Evolutionary conservation across 2,329 filamentous ascomycete species (phyloP).

Genomic region (Pezicula neosporulosa): DNA sequence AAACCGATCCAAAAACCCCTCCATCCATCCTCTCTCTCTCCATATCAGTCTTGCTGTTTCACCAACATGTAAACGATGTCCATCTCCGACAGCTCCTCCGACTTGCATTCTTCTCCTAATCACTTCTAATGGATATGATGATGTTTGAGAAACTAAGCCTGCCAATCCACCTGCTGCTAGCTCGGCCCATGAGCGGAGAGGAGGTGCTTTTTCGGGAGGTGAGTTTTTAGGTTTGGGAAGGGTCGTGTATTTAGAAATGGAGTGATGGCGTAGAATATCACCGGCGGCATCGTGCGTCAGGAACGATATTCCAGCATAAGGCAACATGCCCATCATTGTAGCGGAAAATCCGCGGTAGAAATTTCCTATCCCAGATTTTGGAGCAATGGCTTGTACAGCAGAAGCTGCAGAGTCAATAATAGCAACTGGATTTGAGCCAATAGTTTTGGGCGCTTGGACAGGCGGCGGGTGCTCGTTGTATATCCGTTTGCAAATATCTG

Average conservation of each 20-base stretch:
- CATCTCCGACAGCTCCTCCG: constrained; percentile 88
- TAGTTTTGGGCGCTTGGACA: constrained; percentile 28
- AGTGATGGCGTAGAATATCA: constrained; percentile 72
- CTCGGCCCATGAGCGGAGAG: constrained; percentile 82
- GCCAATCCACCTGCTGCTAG: constrained; percentile 80
- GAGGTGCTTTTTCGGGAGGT: constrained; percentile 60
- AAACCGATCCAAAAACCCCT: constrained; percentile 89
- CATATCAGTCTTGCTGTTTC: constrained; percentile 78
- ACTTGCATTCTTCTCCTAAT: constrained; percentile 94
- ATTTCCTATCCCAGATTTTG: constrained; percentile 71
- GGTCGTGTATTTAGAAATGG: constrained; percentile 70
- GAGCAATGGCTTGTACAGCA: constrained; percentile 48
- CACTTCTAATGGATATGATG: constrained; percentile 91
- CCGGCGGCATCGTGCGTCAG: constrained; percentile 89
- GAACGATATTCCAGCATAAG: constrained; percentile 94
- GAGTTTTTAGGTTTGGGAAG: constrained; percentile 57
- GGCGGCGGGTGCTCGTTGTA: constrained; percentile 67
- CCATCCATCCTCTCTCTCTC: constrained; percentile 71
- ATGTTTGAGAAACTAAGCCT: constrained; percentile 85
- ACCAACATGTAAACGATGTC: constrained; percentile 69
- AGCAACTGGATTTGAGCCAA: constrained; percentile 33
- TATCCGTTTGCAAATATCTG: constrained; percentile 79
- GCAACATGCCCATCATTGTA: constrained; percentile 90
- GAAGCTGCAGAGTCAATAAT: constrained; percentile 35
- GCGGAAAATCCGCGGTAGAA: constrained; percentile 95